phyloP scores from a whole-genome alignment of 1,284 basidiomycete genomes.

The Marasmius oreades region DNA sequence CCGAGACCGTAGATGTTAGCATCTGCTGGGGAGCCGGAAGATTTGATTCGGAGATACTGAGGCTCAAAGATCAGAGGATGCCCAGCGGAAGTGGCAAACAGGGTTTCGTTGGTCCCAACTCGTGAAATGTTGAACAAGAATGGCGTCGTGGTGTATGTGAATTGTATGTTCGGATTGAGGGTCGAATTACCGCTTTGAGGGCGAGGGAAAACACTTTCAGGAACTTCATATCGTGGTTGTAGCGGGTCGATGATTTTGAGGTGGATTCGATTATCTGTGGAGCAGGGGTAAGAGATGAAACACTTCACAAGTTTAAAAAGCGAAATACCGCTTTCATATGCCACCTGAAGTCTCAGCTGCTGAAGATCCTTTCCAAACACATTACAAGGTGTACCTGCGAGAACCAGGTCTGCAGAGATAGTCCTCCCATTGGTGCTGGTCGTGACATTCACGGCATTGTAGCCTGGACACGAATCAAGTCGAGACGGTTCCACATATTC shows the following conservation, averaged over 20 bases:
- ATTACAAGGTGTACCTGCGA: slow-evolving; percentile 56
- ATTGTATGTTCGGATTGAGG: slow-evolving; percentile 44
- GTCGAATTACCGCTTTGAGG: slow-evolving; percentile 34
- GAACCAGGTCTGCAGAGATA: slow-evolving; percentile 49
- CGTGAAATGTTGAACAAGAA: slow-evolving; percentile 73
- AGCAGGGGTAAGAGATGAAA: neutral
- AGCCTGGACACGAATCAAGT: slow-evolving; percentile 53
- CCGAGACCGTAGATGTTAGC: slow-evolving; percentile 80
- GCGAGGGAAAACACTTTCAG: slow-evolving; percentile 60
- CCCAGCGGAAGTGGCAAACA: slow-evolving; percentile 62
- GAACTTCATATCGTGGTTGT: slow-evolving; percentile 62
- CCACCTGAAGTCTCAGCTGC: slow-evolving; percentile 48
- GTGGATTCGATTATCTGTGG: slow-evolving; percentile 58
- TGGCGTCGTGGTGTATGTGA: slow-evolving; percentile 65
- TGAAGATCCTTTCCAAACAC: slow-evolving; percentile 61
- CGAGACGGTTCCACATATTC: slow-evolving; percentile 27
- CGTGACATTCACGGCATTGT: slow-evolving; percentile 32
- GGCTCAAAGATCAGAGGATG: slow-evolving; percentile 72
- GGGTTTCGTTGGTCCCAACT: slow-evolving; percentile 47
- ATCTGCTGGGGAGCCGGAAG: slow-evolving; percentile 43
- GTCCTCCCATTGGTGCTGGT: slow-evolving; percentile 34
- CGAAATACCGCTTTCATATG: slow-evolving; percentile 52
- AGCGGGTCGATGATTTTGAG: slow-evolving; percentile 68
- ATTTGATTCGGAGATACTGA: slow-evolving; percentile 71
- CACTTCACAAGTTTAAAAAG: neutral